Base-by-base conservation (phyloP, 495 filamentous ascomycete genomes). In the Daldinia concentrica region DNA sequence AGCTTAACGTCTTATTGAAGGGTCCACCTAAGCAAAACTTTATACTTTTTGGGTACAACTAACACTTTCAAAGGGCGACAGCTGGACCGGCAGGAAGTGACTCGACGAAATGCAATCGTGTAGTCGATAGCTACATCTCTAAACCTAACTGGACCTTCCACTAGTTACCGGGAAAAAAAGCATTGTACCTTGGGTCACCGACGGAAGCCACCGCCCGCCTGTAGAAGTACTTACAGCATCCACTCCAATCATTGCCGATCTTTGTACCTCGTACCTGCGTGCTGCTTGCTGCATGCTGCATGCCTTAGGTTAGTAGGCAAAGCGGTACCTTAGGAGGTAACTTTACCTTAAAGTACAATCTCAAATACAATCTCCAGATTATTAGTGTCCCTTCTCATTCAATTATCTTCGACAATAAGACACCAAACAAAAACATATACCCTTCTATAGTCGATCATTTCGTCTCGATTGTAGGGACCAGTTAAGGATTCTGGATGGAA, bases 101-200 rank as follows among this genome's bases (percentile, higher is more conserved):
- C 48, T 52, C 48, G 48, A 24, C 19, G 36, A 56, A 58, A 61
- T 65, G 57, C 61, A 64, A 64, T 64, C 57, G 56, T 30, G 62
- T 32, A 62, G 56, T 45, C 55, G 24, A 69, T 34, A 70, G 36
- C 36, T 64, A 56, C 36, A 50, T 43, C 36, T 61, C 19, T 64
- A 60, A 43, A 64, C 48, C 45, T 51, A 41, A 68, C 36, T 60
- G 48, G 57, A 67, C 17, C n/a, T 37, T 45, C 27, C n/a, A n/a
- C n/a, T n/a, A n/a, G n/a, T n/a, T 51, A 15, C 30, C 34, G 24
- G 27, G 36, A 51, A 30, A 45, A 48, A 48, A 48, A 9, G 43
- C 12, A 48, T 48, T 24, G 63, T 41, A 58, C 30, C 63, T 39
- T 52, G 43, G 43, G 19, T 48, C 19, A 32, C 11, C 26, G 22